These are phyloP conservation scores for Pseudogymnoascus sp. DNA, from an alignment of 2,329 filamentous ascomycete genomes.

Conservation along the genomic window DNA sequence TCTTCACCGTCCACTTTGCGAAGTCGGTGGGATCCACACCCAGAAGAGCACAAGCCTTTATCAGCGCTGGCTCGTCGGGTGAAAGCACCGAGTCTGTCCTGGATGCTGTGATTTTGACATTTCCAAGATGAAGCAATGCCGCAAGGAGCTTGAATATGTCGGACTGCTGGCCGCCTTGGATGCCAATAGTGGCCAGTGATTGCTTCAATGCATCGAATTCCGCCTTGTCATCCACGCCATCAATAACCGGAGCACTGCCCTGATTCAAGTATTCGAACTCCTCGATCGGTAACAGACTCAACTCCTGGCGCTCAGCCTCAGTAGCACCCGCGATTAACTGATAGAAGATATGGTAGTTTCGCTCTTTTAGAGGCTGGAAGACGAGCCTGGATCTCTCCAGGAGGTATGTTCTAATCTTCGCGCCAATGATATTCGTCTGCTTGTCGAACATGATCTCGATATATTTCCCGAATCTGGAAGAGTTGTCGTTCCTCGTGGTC, in stretches of 20 bases:
- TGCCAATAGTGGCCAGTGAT: conserved; percentile 82
- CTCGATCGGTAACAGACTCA: conserved; percentile 74
- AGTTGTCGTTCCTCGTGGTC: conserved; percentile 99
- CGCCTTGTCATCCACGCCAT: conserved; percentile 90
- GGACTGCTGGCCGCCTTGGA: conserved; percentile 64
- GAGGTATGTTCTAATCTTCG: conserved; percentile 93
- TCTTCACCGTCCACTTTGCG: conserved; percentile 98
- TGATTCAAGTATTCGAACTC: conserved; percentile 97
- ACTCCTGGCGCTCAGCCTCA: conserved; percentile 71
- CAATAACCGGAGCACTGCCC: conserved; percentile 82
- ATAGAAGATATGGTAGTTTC: conserved; percentile 99
- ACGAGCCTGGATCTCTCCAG: conserved; percentile 92
- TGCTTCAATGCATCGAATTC: conserved; percentile 86
- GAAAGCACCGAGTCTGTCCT: conserved; percentile 81
- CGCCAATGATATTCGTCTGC: conserved; percentile 91
- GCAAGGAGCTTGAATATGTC: conserved; percentile 88
- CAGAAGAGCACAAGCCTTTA: conserved; percentile 74
- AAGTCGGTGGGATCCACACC: conserved; percentile 84
- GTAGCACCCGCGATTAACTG: conserved; percentile 91
- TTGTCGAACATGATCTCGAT: conserved; percentile 99
- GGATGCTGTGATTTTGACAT: conserved; percentile 90
- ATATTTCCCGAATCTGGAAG: conserved; percentile 97
- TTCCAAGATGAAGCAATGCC: conserved; percentile 87
- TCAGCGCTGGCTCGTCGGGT: conserved; percentile 72
- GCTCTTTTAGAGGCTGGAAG: conserved; percentile 94